Evolutionary conservation across 2,329 filamentous ascomycete genomes (phyloP).

Genomic region (Chaetomiaceae sp.): DNA sequence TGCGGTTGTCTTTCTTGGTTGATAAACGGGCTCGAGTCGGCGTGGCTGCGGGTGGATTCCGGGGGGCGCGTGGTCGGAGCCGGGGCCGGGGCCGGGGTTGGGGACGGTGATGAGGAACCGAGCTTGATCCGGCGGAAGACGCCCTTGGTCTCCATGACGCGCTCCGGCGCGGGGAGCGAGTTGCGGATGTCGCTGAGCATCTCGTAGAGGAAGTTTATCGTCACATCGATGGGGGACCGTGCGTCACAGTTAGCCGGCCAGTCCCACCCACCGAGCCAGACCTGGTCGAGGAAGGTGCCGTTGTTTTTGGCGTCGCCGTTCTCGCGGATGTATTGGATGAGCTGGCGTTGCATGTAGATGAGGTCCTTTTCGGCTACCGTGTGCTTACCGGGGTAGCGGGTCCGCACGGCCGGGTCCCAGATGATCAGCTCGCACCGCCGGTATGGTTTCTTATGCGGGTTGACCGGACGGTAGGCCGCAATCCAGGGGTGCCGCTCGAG

Average conservation of each 20-base stretch:
- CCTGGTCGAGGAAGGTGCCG: slow-evolving; percentile 33
- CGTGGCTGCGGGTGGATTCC: neutral
- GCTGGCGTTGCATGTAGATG: slow-evolving; percentile 40
- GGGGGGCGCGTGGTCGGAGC: neutral
- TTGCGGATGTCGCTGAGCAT: slow-evolving; percentile 32
- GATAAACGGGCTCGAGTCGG: slow-evolving; percentile 16
- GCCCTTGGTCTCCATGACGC: slow-evolving; percentile 31
- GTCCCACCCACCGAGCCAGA: slow-evolving; percentile 44
- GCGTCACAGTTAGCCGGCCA: slow-evolving; percentile 18
- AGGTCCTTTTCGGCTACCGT: slow-evolving; percentile 34
- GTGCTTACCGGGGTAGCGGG: slow-evolving; percentile 23
- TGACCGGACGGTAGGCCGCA: slow-evolving; percentile 41
- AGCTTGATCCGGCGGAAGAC: slow-evolving; percentile 35
- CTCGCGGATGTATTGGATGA: slow-evolving; percentile 37
- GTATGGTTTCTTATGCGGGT: slow-evolving; percentile 34
- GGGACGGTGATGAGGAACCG: neutral
- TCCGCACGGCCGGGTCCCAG: slow-evolving; percentile 42
- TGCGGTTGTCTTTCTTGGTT: slow-evolving; percentile 13
- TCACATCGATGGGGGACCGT: slow-evolving; percentile 38
- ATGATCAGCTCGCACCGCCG: slow-evolving; percentile 46
- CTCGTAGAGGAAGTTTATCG: slow-evolving; percentile 35
- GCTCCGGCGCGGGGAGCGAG: slow-evolving; percentile 34
- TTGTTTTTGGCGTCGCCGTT: slow-evolving; percentile 29
- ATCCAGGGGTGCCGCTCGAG: slow-evolving; percentile 46
- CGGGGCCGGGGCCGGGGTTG: neutral